Percentiles rank a stretch among this genome's conserved stretches.
phyloP scores from a whole-genome alignment of 345 rosid species.

The Aegle marmelos region DNA sequence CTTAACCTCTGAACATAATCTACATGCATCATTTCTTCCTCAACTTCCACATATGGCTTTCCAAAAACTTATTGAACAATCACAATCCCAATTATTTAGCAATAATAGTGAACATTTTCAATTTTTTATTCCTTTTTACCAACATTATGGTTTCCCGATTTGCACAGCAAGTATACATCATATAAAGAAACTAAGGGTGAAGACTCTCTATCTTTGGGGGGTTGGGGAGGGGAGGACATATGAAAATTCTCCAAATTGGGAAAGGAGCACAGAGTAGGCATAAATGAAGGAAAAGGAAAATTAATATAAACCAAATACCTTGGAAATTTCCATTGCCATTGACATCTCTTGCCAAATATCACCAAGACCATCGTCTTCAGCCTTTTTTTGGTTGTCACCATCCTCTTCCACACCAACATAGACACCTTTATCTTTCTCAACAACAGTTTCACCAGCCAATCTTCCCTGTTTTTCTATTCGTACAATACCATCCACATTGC shows the following conservation, averaged over 20 bases:
- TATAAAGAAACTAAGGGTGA: background rate
- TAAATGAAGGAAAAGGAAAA: background rate
- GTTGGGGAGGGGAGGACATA: background rate
- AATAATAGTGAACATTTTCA: background rate
- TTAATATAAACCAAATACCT: constrained; percentile 38
- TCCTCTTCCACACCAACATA: constrained; percentile 63
- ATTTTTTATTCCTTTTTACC: background rate
- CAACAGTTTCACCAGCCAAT: constrained; percentile 19
- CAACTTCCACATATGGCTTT: background rate
- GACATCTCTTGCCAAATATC: constrained; percentile 90
- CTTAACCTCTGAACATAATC: background rate
- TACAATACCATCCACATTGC: constrained; percentile 13
- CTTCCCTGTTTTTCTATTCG: constrained; percentile 22
- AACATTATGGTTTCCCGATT: background rate
- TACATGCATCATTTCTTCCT: background rate
- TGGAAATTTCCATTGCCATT: constrained; percentile 61
- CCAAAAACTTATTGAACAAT: background rate
- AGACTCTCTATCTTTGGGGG: background rate
- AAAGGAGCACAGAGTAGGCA: background rate
- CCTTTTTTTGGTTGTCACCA: constrained; percentile 30
- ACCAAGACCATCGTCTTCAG: constrained; percentile 65
- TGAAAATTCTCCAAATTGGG: background rate
- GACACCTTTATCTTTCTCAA: constrained; percentile 50
- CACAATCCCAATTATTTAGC: background rate
- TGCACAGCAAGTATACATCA: background rate